These are phyloP conservation scores for Avena insularis DNA, from an alignment of 176 grass and related monocot genomes.

Conservation along the genomic window DNA sequence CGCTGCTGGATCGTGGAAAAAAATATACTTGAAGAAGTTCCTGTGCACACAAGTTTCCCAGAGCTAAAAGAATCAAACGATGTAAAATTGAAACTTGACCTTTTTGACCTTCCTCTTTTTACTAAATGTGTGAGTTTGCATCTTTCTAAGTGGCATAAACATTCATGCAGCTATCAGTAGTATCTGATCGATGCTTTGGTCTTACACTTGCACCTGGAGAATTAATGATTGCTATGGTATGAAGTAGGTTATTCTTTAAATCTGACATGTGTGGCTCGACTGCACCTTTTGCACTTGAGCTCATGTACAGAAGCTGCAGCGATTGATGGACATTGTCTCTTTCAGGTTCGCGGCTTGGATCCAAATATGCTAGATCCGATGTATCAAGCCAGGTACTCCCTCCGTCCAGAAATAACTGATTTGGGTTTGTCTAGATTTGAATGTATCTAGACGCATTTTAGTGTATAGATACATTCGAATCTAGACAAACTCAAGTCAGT, in stretches of 20 bases:
- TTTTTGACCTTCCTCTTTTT: not conserved
- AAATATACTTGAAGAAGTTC: constrained; percentile 65
- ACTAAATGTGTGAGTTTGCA: constrained; percentile 27
- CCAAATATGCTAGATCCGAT: constrained; percentile 78
- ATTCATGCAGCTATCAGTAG: constrained; percentile 72
- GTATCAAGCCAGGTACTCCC: constrained; percentile 98
- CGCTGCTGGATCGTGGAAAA: constrained; percentile 67
- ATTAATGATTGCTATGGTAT: constrained; percentile 89
- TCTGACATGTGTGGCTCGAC: constrained; percentile 39
- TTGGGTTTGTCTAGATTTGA: too few relatives aligned
- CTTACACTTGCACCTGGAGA: constrained; percentile 83
- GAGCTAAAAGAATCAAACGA: constrained; percentile 56
- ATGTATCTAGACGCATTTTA: too few relatives aligned
- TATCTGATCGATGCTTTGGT: constrained; percentile 85
- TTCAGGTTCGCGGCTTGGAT: constrained; percentile 85
- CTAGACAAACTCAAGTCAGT: too few relatives aligned
- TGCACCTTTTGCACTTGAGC: constrained; percentile 30
- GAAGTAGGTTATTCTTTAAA: constrained; percentile 39
- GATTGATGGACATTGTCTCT: constrained; percentile 15
- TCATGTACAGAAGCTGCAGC: constrained; percentile 23
- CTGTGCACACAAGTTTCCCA: constrained; percentile 57
- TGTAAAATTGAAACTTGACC: constrained; percentile 49
- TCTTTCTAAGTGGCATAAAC: constrained; percentile 47
- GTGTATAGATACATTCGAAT: too few relatives aligned
- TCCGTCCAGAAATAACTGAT: too few relatives aligned